Base-by-base conservation (phyloP, 345 rosid genomes). In the Hibiscus tridactylites region DNA sequence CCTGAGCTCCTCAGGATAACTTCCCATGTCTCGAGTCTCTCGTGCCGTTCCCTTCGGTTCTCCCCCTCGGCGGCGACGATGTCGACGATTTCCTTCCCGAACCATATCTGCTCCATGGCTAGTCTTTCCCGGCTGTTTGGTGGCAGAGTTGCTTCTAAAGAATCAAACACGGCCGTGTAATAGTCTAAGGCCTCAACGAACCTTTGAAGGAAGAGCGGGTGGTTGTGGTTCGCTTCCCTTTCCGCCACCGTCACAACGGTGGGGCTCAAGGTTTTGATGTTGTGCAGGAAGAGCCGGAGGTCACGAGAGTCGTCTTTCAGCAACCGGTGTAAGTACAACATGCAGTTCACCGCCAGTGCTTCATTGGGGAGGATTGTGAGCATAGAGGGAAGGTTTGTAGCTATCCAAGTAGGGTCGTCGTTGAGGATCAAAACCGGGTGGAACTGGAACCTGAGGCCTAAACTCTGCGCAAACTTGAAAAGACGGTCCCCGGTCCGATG, bases 71-170 rank as follows among this genome's bases (percentile, higher is more conserved):
- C 87, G 0, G 86, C 91, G 54, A 91, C 87, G 37, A 90, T 83
- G 77, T 91, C 97, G 68, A 77, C 60, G 11, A 95, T 95, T 79
- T 95, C 99, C 59, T 79, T 80, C 26, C 99, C 97, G 24, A 91
- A 87, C 99, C 99, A 92, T 71, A 87, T 70, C 68, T 89, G 85
- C 82, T 95, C 99, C 42, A 95, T 85, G 2, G 84, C 88, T 9
- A 90, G 62, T 61, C 99, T 85, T 76, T 95, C 99, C 61, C 85
- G 71, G 83, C 96, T 95, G 73, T 83, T 89, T 0, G 97, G 97
- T 1, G 99, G 97, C 50, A 95, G 75, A 13, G 99, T 95, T 7
- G 96, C 97, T 83, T 95, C 99, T 46, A 95, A 73, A 6, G 99
- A 95, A 13, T 90, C 93, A 61, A 91, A 91, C 4, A 95, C 74